Conservation (phyloP, 2,329 filamentous ascomycete species). For the Chalaropsis thielavioides region DNA sequence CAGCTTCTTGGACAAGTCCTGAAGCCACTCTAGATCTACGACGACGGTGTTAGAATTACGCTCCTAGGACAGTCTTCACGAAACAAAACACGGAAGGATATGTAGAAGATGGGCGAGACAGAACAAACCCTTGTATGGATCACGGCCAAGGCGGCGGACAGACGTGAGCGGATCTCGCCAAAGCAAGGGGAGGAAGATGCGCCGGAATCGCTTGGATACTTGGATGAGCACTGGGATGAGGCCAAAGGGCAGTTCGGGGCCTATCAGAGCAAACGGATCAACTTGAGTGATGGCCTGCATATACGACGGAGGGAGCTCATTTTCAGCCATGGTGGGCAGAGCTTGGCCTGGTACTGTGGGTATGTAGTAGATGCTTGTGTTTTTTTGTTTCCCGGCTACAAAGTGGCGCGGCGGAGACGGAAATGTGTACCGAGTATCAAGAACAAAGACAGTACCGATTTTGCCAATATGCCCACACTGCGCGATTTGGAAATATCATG, state of each 20-base stretch:
- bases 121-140: conserved; percentile 31
- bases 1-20: conserved; percentile 2
- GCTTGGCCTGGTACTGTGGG: not conserved
- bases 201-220: conserved; percentile 34
- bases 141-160: conserved; percentile 28
- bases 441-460: no score
- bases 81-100: not conserved
- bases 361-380: not conserved
- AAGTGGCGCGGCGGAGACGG: not conserved
- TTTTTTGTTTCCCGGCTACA: not conserved
- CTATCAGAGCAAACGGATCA: conserved; percentile 38
- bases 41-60: not conserved
- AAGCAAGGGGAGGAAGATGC: conserved; percentile 36
- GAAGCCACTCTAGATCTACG: conserved; percentile 12
- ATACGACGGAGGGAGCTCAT: conserved; percentile 35
- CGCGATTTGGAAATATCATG: not conserved
- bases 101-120: not conserved
- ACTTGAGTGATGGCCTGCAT: conserved; percentile 32
- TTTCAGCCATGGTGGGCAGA: not conserved
- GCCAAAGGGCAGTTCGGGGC: conserved; percentile 29
- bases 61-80: not conserved
- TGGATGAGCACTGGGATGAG: conserved; percentile 35
- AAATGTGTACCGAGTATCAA: no score
- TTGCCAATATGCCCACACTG: not conserved
- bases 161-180: conserved; percentile 37